Evolutionary conservation across 2,329 filamentous ascomycete species (phyloP).

Genomic region (Colletotrichum orchidophilum): DNA sequence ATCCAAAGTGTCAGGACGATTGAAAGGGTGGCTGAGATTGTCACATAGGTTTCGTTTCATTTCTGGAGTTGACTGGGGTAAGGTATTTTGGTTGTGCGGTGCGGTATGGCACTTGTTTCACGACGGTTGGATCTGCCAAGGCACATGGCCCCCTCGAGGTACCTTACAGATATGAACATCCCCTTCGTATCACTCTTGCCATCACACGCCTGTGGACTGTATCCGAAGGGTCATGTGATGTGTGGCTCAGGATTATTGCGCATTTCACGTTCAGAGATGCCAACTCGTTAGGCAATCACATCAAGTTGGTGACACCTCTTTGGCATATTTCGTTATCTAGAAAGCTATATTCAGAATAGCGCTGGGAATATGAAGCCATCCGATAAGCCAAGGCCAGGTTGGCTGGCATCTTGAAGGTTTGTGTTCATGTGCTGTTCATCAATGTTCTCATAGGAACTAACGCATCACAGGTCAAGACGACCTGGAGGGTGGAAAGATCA

Average conservation of each 20-base stretch:
- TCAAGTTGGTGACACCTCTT: not conserved
- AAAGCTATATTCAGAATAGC: not conserved
- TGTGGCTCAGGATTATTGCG: not conserved
- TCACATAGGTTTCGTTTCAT: constrained; percentile 8
- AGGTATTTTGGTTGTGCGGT: not conserved
- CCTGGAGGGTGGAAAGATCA: not conserved
- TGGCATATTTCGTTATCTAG: not conserved
- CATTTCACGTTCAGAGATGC: not conserved
- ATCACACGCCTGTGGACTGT: not conserved
- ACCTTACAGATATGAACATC: not conserved
- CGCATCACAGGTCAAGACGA: not conserved
- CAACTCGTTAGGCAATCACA: not conserved
- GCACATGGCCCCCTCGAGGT: not conserved
- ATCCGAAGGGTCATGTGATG: not conserved
- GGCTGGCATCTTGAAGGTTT: not conserved
- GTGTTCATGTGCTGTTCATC: not conserved
- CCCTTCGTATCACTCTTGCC: not conserved
- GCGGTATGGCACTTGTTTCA: constrained; percentile 11
- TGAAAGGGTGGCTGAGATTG: not conserved
- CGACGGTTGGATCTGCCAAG: constrained; percentile 20
- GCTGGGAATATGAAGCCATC: not conserved
- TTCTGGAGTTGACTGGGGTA: not conserved
- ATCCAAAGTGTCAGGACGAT: not conserved
- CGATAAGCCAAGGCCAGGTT: not conserved
- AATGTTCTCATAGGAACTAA: not conserved